These are phyloP conservation scores for Moesziomyces parantarcticus DNA, from an alignment of 1,284 basidiomycete species.

Conservation along the genomic window DNA sequence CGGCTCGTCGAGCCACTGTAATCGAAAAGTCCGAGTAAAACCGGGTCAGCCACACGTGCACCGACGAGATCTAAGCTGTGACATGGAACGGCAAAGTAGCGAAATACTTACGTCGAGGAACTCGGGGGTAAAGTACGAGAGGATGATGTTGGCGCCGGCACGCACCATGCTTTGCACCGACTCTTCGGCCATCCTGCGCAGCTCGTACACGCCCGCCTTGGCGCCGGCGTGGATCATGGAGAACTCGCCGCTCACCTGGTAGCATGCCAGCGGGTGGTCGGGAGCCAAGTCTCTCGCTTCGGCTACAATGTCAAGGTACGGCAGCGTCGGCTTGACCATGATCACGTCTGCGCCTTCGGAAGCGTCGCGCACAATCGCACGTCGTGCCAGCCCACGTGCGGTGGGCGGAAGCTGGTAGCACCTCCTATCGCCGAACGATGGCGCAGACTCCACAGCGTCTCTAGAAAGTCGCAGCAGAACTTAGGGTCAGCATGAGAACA, in stretches of 20 bases:
- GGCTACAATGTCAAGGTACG: conserved; percentile 94
- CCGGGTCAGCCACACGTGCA: neutral
- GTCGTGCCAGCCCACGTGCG: conserved; percentile 87
- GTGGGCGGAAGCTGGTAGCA: conserved; percentile 95
- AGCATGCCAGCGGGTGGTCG: conserved; percentile 90
- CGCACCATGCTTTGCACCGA: conserved; percentile 87
- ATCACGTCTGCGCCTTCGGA: conserved; percentile 97
- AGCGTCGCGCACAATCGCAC: conserved; percentile 89
- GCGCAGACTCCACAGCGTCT: conserved; percentile 94
- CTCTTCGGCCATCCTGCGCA: conserved; percentile 93
- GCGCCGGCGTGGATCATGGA: conserved; percentile 97
- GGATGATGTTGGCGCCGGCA: conserved; percentile 88
- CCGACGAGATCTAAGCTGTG: neutral
- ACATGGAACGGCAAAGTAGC: neutral
- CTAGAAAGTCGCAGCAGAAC: conserved; percentile 69
- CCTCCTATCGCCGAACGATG: conserved; percentile 92
- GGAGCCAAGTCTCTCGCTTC: conserved; percentile 85
- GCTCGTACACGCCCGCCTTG: conserved; percentile 88
- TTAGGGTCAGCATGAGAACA: neutral
- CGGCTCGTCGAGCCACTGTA: conserved; percentile 45
- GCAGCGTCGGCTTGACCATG: conserved; percentile 97
- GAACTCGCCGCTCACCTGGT: conserved; percentile 82
- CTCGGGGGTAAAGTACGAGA: conserved; percentile 95
- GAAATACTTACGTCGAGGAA: conserved; percentile 70
- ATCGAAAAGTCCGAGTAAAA: neutral